Base-by-base conservation (phyloP, 106 monocot genomes). In the Iris macrosiphon region DNA sequence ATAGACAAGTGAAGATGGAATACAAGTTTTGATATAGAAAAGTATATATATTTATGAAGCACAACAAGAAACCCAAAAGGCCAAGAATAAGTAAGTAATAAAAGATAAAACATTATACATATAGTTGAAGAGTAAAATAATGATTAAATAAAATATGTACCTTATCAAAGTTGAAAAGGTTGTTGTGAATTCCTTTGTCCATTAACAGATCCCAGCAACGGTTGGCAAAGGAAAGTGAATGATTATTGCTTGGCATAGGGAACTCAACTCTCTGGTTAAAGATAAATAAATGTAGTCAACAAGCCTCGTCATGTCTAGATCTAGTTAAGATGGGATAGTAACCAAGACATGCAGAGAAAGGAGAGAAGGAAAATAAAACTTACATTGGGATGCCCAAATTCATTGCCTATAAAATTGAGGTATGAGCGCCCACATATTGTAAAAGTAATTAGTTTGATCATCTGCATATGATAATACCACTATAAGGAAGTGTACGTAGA, bases 381-480 rank as follows among this genome's bases (percentile, higher is more conserved):
- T 40, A 96, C 96, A 73, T 84, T 53, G 67, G 98, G 98, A 76
- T 98, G 98, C 49, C 77, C 98, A 71, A 91, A 98, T 69, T 98
- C 98, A 78, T 91, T 98, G 18, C 91, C 98, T 78, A 98, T 91
- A 76, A 98, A 98, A 62, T 76, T 98, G 57, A 98, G 80, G 49
- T 87, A 91, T 40, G 98, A 87, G 56, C 49, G 45, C 16, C 98
- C 87, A 71, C 77, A 55, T 28, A 87, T 66, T 23, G 91, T 73
- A 64, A 91, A 91, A 20, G 98, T 84, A 60, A 98, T 69, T 52
- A 98, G 63, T 58, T 72, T 98, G 56, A 98, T 91, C 78, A 91
- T 78, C 91, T 98, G 80, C 62, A 70, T 37, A 51, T 31, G 16
- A 23, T 6, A 52, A n/a, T 4, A 60, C 3, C 3, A 21, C 43